Conservation (phyloP, 148 eudicot species). For the Vaccinium myrtillus region DNA sequence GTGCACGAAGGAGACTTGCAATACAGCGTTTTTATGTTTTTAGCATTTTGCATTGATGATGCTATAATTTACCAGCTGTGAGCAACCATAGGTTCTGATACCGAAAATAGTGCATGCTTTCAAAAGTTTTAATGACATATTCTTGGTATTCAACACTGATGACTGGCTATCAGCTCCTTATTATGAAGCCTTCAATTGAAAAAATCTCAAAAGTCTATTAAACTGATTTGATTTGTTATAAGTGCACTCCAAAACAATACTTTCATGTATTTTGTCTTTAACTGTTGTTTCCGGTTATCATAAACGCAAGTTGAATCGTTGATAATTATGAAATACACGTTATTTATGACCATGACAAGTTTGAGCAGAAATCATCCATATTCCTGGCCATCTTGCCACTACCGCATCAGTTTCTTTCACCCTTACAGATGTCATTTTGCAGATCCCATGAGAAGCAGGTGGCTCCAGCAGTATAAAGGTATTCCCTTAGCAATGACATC, state of each 20-base stretch:
- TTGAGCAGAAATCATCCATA: not conserved
- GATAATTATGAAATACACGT: not conserved
- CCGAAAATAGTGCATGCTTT: not conserved
- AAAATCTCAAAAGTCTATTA: not conserved
- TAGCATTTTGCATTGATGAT: not conserved
- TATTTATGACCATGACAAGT: not conserved
- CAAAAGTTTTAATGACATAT: not conserved
- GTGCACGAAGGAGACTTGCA: not conserved
- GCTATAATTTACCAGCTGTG: not conserved
- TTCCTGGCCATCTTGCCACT: not conserved
- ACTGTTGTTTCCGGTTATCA: not conserved
- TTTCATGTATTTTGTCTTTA: not conserved
- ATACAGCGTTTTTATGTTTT: not conserved
- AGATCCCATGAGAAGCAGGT: conserved; percentile 2
- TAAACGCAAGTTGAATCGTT: not conserved
- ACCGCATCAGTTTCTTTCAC: not conserved
- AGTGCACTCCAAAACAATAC: not conserved
- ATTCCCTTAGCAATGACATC: not conserved
- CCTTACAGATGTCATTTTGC: not conserved
- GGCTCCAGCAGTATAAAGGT: not conserved
- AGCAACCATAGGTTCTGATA: not conserved
- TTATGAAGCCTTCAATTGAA: not conserved
- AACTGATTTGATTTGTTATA: not conserved
- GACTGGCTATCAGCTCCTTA: not conserved
- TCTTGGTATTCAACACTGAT: not conserved